A percentile compares a stretch with the other conserved stretches of the same genome.
Conservation (phyloP, 257 asterid species). For the Euphrasia confusa region DNA sequence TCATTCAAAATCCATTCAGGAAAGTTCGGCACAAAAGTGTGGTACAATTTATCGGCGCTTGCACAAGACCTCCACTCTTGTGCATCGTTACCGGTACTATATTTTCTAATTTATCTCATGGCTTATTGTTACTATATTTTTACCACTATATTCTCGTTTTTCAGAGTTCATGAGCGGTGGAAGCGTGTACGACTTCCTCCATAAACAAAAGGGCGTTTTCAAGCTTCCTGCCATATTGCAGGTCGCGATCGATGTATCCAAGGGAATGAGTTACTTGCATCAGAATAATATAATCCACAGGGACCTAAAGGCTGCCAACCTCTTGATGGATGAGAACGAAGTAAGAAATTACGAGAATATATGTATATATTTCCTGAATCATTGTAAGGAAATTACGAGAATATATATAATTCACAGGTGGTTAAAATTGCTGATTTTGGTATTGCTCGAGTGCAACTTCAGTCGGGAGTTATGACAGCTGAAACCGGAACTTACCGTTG, state of each 20-base stretch:
- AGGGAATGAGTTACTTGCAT: conserved; percentile 93
- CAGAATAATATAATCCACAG: conserved; percentile 73
- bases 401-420: too few relatives aligned
- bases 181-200: conserved; percentile 78
- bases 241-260: conserved; percentile 73
- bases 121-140: neutral
- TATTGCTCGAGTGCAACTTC: conserved; percentile 67
- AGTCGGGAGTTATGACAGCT: conserved; percentile 91
- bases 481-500: conserved; percentile 96
- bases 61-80: conserved; percentile 75
- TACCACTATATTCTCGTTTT: neutral
- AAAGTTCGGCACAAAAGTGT: conserved; percentile 85
- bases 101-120: neutral
- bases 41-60: conserved; percentile 84
- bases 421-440: conserved; percentile 94
- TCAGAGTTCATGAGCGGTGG: conserved; percentile 87
- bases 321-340: conserved; percentile 71
- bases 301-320: conserved; percentile 88
- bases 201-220: conserved; percentile 54
- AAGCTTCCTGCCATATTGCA: conserved; percentile 60
- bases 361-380: too few relatives aligned
- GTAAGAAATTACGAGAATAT: conserved; percentile 35
- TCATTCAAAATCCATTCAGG: conserved; percentile 35
- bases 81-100: conserved; percentile 80
- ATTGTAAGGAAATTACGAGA: too few relatives aligned